Evolutionary conservation across 352 stramenopile species (phyloP).

Genomic region (Phytophthora palmivora): DNA sequence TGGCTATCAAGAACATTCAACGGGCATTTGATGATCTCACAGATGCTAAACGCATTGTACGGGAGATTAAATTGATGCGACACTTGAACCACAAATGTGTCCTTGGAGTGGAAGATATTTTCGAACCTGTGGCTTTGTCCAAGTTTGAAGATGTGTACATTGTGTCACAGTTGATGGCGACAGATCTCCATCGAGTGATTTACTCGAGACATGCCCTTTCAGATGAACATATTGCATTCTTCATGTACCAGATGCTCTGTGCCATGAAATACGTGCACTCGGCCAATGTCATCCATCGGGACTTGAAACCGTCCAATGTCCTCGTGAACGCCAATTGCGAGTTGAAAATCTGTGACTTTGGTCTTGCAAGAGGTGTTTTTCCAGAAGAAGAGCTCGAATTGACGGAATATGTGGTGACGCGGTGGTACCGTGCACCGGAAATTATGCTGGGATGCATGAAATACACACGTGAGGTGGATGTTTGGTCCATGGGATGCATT

Average conservation of each 20-base stretch:
- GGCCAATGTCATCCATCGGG: slow-evolving; percentile 94
- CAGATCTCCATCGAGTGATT: slow-evolving; percentile 91
- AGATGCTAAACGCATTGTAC: slow-evolving; percentile 98
- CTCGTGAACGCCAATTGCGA: slow-evolving; percentile 95
- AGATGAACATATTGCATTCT: slow-evolving; percentile 90
- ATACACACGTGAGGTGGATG: slow-evolving; percentile 89
- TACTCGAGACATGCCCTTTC: slow-evolving; percentile 87
- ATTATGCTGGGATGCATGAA: slow-evolving; percentile 90
- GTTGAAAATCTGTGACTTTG: slow-evolving; percentile 92
- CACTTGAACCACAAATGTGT: slow-evolving; percentile 93
- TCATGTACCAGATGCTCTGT: slow-evolving; percentile 92
- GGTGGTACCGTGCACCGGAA: slow-evolving; percentile 91
- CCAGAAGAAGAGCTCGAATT: slow-evolving; percentile 71
- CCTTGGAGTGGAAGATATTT: slow-evolving; percentile 80
- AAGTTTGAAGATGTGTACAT: slow-evolving; percentile 93
- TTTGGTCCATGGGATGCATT: slow-evolving; percentile 99
- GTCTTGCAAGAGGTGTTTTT: slow-evolving; percentile 83
- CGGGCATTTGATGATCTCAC: slow-evolving; percentile 97
- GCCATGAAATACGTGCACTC: slow-evolving; percentile 95
- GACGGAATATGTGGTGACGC: slow-evolving; percentile 94
- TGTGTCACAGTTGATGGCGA: slow-evolving; percentile 92
- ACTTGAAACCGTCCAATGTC: slow-evolving; percentile 98
- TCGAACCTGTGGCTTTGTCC: slow-evolving; percentile 64
- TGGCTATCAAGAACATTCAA: slow-evolving; percentile 96
- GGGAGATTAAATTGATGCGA: slow-evolving; percentile 95